Base-by-base conservation (phyloP, 805 yeast genomes). In the Starmerella sp. region DNA sequence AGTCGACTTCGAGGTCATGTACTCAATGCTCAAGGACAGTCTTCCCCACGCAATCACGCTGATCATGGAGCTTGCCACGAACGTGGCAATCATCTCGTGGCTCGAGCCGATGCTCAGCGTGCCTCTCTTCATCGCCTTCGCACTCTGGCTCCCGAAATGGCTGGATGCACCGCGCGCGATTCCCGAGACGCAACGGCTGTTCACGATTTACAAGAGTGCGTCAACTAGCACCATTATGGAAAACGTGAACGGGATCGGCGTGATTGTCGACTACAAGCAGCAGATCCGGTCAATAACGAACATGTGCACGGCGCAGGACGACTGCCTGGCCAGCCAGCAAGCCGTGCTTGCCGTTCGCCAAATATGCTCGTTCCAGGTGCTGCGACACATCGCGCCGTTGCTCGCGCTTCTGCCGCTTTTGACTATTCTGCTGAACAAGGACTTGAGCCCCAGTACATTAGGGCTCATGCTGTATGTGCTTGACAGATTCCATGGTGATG, bases 11-110 rank as follows among this genome's bases (percentile, higher is more conserved):
- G 49, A 15, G 1, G 31, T 32, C 17, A 17, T 44, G 5, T 5
- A 44, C 13, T 6, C 13, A 6, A 5, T 8, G 10, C 48, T 44
- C 2, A 2, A 17, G 5, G 75, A 75, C 58, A 82, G 95, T 1
- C 86, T 96, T 0, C 89, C 95, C 84, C 86, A 83, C 65, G 83
- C 89, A 60, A 63, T 82, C 5, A 75, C 86, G 59, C 68, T 31
- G 7, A 4, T 47, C 9, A 5, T n/a, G 17, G 46, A 42, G 15
- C n/a, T 30, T 5, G 34, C 22, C 7, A 28, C 13, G 9, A 7
- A 42, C 15, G 34, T 13, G 13, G 28, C 30, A 2, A 7, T 39
- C 30, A 17, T 39, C 11, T 6, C 13, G 14, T 39, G 43, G 43
- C 28, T 39, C n/a, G 43, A 9, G 30, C 43, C 43, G 11, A 22